Conservation (phyloP, 495 filamentous ascomycete genomes). For the Recurvomyces mirabilis region DNA sequence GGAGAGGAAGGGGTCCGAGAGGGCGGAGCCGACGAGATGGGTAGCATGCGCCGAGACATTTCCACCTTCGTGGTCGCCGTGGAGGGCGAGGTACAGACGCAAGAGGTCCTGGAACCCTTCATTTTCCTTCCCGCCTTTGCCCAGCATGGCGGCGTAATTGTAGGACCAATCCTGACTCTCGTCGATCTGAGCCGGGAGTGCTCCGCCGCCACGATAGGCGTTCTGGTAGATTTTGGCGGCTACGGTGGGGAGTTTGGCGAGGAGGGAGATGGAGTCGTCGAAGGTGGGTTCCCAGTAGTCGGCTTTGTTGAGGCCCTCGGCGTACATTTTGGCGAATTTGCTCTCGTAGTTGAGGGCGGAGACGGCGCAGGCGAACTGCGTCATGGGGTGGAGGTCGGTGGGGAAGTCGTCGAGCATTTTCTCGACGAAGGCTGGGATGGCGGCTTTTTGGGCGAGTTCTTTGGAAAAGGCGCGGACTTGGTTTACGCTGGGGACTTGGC, state of each 20-base stretch:
- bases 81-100: conserved; percentile 84
- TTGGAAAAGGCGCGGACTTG: conserved; percentile 75
- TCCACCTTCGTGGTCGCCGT: conserved; percentile 96
- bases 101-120: conserved; percentile 93
- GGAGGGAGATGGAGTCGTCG: conserved; percentile 84
- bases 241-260: conserved; percentile 93
- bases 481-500: conserved; percentile 68
- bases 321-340: conserved; percentile 85
- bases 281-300: conserved; percentile 99
- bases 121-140: conserved; percentile 73
- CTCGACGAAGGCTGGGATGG: conserved; percentile 72
- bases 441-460: conserved; percentile 76
- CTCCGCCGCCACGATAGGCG: conserved; percentile 62
- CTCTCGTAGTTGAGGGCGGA: conserved; percentile 87
- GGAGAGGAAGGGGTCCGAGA: conserved; percentile 88
- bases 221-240: conserved; percentile 96
- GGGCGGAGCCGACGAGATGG: conserved; percentile 89
- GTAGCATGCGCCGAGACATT: conserved; percentile 98
- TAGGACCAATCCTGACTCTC: conserved; percentile 87
- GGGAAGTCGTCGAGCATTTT: conserved; percentile 88
- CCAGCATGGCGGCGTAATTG: conserved; percentile 95
- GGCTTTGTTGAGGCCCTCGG: conserved; percentile 76
- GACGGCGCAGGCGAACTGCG: conserved; percentile 88
- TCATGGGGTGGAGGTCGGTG: conserved; percentile 87
- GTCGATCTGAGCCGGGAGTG: conserved; percentile 67